These are phyloP conservation scores for Tolypocladium capitatum DNA, from an alignment of 2,329 filamentous ascomycete genomes.

Conservation along the genomic window DNA sequence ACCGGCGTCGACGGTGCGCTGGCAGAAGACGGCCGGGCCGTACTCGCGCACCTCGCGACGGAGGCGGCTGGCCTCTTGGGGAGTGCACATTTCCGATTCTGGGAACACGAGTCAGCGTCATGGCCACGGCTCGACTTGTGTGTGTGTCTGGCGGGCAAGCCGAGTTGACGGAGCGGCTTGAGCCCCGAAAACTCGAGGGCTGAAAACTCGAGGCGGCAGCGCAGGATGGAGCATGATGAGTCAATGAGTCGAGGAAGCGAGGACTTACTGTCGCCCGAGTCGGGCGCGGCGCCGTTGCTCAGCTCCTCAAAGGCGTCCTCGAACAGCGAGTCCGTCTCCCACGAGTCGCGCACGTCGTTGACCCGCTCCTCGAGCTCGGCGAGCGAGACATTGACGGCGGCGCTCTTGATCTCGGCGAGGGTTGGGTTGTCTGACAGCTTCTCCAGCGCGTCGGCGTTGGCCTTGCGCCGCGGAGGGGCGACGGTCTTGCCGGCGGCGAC, in stretches of 20 bases:
- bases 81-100: conserved; percentile 44
- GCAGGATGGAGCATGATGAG: too few species aligned
- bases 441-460: conserved; percentile 22
- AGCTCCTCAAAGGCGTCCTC: conserved; percentile 49
- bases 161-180: too few species aligned
- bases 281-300: conserved; percentile 36
- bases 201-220: too few species aligned
- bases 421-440: conserved; percentile 20
- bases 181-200: too few species aligned
- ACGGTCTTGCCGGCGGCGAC: conserved; percentile 14
- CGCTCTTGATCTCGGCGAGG: conserved; percentile 21
- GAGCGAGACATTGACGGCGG: conserved; percentile 21
- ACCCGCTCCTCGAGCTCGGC: conserved; percentile 38
- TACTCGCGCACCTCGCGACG: conserved; percentile 60
- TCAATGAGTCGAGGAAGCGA: background rate
- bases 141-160: background rate
- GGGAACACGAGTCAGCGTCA: background rate
- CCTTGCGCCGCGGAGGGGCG: conserved; percentile 18
- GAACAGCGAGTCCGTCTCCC: conserved; percentile 52
- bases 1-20: conserved; percentile 54
- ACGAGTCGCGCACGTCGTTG: conserved; percentile 38
- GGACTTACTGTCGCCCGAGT: conserved; percentile 28
- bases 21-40: conserved; percentile 67
- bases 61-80: conserved; percentile 55
- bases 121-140: background rate